A percentile compares a stretch with the other conserved stretches of the same genome.
These are phyloP conservation scores for Acanthamoeba triangularis DNA, from an alignment of 208 protist species.

Conservation along the genomic window DNA sequence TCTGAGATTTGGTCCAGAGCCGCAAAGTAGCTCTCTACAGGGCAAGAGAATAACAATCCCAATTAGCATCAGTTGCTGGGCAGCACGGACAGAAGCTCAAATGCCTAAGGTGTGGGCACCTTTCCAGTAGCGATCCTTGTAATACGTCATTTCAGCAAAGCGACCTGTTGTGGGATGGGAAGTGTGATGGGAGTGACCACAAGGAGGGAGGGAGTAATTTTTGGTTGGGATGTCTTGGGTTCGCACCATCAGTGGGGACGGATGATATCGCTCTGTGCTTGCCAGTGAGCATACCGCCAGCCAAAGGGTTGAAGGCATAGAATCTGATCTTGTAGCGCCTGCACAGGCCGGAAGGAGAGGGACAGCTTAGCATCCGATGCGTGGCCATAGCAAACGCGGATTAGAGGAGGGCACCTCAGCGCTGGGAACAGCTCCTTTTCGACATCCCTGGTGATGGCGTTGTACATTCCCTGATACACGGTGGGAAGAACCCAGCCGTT, in stretches of 20 bases:
- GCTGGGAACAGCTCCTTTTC: conserved; percentile 46
- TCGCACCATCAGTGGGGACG: conserved; percentile 13
- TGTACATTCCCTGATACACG: conserved; percentile 74
- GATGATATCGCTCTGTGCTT: background rate
- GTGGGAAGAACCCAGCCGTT: conserved; percentile 68
- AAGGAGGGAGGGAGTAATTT: background rate
- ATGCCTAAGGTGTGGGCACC: background rate
- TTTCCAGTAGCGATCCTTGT: conserved; percentile 65
- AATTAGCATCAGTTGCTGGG: background rate
- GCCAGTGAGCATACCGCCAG: conserved; percentile 62
- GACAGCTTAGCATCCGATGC: background rate
- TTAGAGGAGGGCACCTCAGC: background rate
- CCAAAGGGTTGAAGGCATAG: conserved; percentile 72
- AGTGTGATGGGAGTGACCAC: background rate
- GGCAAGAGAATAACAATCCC: background rate
- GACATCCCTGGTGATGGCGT: conserved; percentile 61
- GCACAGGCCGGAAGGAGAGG: background rate
- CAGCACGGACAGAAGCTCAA: no score
- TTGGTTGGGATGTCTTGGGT: no score
- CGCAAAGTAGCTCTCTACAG: conserved; percentile 16
- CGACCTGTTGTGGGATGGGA: background rate
- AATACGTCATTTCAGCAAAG: conserved; percentile 33
- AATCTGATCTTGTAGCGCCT: conserved; percentile 65
- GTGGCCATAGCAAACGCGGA: background rate
- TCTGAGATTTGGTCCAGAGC: background rate